Evolutionary conservation across 2,329 filamentous ascomycete species (phyloP).

Genomic region (Sporothrix mexicana): DNA sequence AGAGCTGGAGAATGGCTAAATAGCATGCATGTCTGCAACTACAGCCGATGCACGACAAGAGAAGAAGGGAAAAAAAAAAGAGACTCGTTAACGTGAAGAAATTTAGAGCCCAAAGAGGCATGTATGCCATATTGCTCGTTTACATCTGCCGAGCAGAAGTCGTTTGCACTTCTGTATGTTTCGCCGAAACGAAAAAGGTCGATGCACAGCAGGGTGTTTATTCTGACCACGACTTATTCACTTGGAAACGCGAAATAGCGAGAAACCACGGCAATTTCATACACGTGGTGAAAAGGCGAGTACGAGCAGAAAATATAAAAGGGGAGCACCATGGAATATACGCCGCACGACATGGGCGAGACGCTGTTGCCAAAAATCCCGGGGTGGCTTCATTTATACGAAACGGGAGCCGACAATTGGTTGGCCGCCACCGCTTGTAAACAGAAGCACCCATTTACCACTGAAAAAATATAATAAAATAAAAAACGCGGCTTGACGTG

Average conservation of each 20-base stretch:
- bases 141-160: neutral
- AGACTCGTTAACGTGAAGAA: neutral
- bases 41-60: neutral
- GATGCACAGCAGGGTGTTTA: neutral
- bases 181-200: constrained; percentile 7
- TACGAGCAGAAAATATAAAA: neutral
- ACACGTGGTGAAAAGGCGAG: neutral
- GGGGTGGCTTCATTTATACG: constrained; percentile 13
- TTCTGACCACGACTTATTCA: neutral
- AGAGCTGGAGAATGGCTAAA: neutral
- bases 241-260: neutral
- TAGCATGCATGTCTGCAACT: neutral
- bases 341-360: constrained; percentile 7
- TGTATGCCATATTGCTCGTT: neutral
- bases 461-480: no score
- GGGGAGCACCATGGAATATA: no score
- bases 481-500: neutral
- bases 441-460: neutral
- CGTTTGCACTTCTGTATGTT: neutral
- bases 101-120: neutral
- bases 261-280: neutral
- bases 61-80: neutral
- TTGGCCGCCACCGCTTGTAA: constrained; percentile 12
- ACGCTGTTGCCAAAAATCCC: neutral
- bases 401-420: constrained; percentile 11